Evolutionary conservation across 2,329 filamentous ascomycete species (phyloP).

Genomic region (Cercospora sesami): DNA sequence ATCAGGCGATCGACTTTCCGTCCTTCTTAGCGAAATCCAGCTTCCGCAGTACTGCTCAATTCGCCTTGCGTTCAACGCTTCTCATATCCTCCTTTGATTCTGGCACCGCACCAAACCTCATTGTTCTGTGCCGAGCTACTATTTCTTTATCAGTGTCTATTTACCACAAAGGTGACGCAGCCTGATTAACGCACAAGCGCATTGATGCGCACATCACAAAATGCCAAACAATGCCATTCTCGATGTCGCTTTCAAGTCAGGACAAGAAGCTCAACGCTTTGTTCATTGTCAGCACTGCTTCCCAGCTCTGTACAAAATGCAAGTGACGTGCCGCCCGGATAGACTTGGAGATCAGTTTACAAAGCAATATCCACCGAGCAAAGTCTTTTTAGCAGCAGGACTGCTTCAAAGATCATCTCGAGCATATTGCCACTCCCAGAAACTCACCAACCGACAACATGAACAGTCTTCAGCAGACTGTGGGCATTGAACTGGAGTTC

Average conservation of each 20-base stretch:
- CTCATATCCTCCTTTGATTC: not conserved
- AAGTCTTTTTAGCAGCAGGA: not conserved
- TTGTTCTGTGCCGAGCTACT: not conserved
- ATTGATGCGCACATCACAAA: not conserved
- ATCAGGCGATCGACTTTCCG: not conserved
- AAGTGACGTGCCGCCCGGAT: not conserved
- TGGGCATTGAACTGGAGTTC: constrained; percentile 15
- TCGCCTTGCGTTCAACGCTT: not conserved
- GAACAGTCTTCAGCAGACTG: not conserved
- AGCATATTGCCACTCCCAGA: not conserved
- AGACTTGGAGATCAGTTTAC: not conserved
- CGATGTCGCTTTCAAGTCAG: not conserved
- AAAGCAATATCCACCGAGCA: not conserved
- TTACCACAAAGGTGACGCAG: not conserved
- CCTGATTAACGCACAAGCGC: not conserved
- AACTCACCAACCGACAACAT: not conserved
- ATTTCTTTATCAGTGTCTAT: not conserved
- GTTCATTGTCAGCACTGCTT: not conserved
- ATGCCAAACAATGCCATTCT: not conserved
- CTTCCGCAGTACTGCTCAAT: not conserved
- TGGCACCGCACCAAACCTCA: not conserved
- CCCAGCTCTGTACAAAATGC: not conserved
- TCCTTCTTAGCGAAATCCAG: not conserved
- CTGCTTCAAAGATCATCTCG: not conserved
- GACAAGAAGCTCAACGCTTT: not conserved